phyloP scores from a whole-genome alignment of 352 stramenopile genomes.

The Hyaloperonospora arabidopsidis region DNA sequence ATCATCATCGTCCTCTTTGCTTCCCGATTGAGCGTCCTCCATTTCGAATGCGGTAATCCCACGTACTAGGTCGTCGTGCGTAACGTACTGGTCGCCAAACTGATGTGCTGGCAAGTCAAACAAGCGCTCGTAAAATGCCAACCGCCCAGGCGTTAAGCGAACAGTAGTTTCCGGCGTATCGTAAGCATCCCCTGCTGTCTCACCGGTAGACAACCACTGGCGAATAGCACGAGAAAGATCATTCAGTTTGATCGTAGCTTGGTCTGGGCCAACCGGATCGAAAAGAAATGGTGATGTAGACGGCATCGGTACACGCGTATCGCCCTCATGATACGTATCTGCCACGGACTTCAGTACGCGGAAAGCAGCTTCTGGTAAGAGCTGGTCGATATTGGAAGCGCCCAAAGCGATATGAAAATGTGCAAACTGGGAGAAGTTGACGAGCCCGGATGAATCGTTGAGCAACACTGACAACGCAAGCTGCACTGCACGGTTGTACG shows the following conservation, averaged over 20 bases:
- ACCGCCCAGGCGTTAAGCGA: constrained; percentile 15
- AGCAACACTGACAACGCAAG: constrained; percentile 65
- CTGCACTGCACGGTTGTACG: constrained; percentile 48
- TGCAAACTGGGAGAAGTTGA: constrained; percentile 86
- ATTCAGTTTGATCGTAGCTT: constrained; percentile 43
- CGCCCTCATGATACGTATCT: constrained; percentile 15
- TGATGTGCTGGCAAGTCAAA: constrained; percentile 40
- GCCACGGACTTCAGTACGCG: constrained; percentile 55
- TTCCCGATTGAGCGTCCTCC: constrained; percentile 14
- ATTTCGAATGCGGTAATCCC: constrained; percentile 39
- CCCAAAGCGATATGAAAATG: constrained; percentile 82
- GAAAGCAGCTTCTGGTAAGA: constrained; percentile 70
- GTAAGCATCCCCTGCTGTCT: constrained; percentile 3
- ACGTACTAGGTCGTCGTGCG: constrained; percentile 60
- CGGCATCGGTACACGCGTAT: constrained; percentile 3
- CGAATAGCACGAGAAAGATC: constrained; percentile 41
- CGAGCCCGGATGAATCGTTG: constrained; percentile 57
- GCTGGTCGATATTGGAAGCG: constrained; percentile 57
- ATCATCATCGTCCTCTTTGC: constrained; percentile 18
- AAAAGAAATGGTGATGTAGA: constrained; percentile 5
- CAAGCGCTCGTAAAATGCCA: constrained; percentile 36
- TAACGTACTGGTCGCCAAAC: constrained; percentile 44
- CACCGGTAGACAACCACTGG: constrained; percentile 29
- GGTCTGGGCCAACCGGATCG: constrained; percentile 12
- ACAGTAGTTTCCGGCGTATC: constrained; percentile 4